Percentiles rank a stretch among this genome's conserved stretches.
Conservation (phyloP, 1,284 basidiomycete genomes). For the Sutorius eximius region DNA sequence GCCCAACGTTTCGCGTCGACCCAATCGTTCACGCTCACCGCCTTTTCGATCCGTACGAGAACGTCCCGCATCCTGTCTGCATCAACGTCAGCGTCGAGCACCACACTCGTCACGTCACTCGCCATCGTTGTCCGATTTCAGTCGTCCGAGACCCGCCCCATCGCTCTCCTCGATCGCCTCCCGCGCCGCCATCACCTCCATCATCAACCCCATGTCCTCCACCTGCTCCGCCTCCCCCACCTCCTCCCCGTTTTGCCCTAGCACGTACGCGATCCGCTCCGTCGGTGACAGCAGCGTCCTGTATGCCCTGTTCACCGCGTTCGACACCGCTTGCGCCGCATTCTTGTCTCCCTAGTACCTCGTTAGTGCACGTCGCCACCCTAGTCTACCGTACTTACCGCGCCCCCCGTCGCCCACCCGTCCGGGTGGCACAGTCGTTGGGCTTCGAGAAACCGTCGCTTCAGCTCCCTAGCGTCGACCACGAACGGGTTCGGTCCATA, state of each 20-base stretch:
- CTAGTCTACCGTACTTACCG: slow-evolving; percentile 25
- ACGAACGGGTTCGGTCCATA: slow-evolving; percentile 65
- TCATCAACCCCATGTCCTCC: slow-evolving; percentile 72
- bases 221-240: slow-evolving; percentile 75
- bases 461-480: slow-evolving; percentile 55
- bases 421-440: slow-evolving; percentile 83
- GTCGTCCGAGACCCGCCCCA: slow-evolving; percentile 43
- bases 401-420: slow-evolving; percentile 64
- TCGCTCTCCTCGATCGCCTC: slow-evolving; percentile 75
- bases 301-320: slow-evolving; percentile 76
- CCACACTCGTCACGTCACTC: slow-evolving; percentile 25
- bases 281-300: slow-evolving; percentile 65
- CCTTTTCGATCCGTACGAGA: slow-evolving; percentile 45
- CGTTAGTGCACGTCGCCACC: slow-evolving; percentile 9
- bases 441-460: slow-evolving; percentile 60
- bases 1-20: slow-evolving; percentile 55
- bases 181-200: slow-evolving; percentile 79
- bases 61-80: slow-evolving; percentile 52
- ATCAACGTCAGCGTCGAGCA: not conserved
- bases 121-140: slow-evolving; percentile 66
- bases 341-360: slow-evolving; percentile 49
- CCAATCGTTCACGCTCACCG: slow-evolving; percentile 61
- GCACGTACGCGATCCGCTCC: slow-evolving; percentile 68
- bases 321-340: slow-evolving; percentile 64
- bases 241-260: slow-evolving; percentile 60